These are phyloP conservation scores for Entomophthora muscae DNA, from an alignment of 371 early-diverging fungal genomes.

Conservation along the genomic window DNA sequence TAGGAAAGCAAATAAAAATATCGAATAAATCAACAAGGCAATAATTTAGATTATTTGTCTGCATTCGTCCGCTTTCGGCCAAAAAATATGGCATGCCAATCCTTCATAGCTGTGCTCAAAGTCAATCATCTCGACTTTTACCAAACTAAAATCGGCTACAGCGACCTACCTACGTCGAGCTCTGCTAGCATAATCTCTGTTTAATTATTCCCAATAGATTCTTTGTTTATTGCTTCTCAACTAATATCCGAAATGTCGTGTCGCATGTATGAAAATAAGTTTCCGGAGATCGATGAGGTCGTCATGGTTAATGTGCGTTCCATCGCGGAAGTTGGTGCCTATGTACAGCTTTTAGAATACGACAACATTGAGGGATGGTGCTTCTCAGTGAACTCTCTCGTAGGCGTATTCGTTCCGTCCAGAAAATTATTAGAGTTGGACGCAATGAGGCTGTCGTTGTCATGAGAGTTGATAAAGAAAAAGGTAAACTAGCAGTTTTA, in stretches of 20 bases:
- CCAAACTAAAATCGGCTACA: too few species aligned
- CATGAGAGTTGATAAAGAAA: slow-evolving; percentile 96
- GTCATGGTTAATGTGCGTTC: slow-evolving; percentile 97
- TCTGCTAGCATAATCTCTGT: too few species aligned
- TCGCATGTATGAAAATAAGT: slow-evolving; percentile 89
- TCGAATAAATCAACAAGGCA: too few species aligned
- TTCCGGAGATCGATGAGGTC: slow-evolving; percentile 94
- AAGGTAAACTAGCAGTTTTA: slow-evolving; percentile 72
- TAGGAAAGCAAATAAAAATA: too few species aligned
- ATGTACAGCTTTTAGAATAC: slow-evolving; percentile 86
- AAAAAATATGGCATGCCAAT: too few species aligned
- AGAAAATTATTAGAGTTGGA: slow-evolving; percentile 94
- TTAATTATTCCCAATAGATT: too few species aligned
- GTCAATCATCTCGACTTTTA: too few species aligned
- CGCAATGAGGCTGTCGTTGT: slow-evolving; percentile 95
- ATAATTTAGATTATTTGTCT: too few species aligned
- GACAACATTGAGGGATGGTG: slow-evolving; percentile 96
- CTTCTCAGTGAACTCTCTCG: slow-evolving; percentile 89
- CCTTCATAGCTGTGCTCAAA: too few species aligned
- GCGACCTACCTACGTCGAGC: too few species aligned
- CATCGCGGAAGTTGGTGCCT: slow-evolving; percentile 97
- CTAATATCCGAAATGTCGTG: slow-evolving; percentile 15
- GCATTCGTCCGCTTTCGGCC: too few species aligned
- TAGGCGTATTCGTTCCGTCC: slow-evolving; percentile 94
- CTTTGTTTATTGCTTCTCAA: background rate